Percentiles rank a stretch among this genome's conserved stretches.
These are phyloP conservation scores for Pseudogymnoascus sp. DNA, from an alignment of 2,329 filamentous ascomycete species.

Conservation along the genomic window DNA sequence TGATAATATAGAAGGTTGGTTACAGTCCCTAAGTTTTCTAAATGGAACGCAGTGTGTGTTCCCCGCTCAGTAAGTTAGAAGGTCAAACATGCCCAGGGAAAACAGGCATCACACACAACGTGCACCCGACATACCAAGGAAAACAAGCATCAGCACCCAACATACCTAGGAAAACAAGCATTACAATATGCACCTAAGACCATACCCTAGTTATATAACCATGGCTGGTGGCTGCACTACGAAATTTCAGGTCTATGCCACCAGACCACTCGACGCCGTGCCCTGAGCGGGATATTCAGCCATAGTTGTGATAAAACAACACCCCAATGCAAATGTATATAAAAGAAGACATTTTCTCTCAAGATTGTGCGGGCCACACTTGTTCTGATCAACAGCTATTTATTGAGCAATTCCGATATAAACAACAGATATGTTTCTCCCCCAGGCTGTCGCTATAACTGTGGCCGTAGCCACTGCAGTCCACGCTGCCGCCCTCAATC, in stretches of 20 bases:
- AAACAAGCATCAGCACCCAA: too few species aligned
- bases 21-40: neutral
- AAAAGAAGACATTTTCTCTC: neutral
- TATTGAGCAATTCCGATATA: too few species aligned
- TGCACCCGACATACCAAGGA: neutral
- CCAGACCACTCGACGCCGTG: neutral
- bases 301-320: neutral
- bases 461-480: too few species aligned
- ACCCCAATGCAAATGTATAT: neutral
- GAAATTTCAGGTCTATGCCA: neutral
- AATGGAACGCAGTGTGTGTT: neutral
- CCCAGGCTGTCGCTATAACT: too few species aligned
- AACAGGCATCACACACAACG: neutral
- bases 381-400: too few species aligned
- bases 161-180: neutral
- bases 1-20: neutral
- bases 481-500: too few species aligned
- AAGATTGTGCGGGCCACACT: neutral
- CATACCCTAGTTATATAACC: neutral
- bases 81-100: neutral
- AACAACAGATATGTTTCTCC: too few species aligned
- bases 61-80: neutral
- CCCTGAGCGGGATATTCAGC: neutral
- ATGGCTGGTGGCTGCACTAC: neutral
- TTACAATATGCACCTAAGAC: neutral